phyloP scores from a whole-genome alignment of 306 rosid genomes.

The Echinosophora koreensis region DNA sequence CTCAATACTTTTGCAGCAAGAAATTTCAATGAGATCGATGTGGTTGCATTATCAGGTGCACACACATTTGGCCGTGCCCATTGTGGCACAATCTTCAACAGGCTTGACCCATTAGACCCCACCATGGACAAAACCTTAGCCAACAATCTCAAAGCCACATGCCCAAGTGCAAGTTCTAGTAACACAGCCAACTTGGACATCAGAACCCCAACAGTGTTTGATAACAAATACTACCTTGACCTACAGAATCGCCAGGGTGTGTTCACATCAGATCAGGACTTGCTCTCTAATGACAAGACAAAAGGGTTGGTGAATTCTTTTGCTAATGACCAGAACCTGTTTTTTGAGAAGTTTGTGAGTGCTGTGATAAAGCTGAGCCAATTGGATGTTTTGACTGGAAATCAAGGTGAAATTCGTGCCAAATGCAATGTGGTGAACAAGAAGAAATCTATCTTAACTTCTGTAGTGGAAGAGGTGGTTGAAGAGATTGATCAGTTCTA shows the following conservation, averaged over 20 bases:
- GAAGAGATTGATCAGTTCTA: background rate
- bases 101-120: constrained; percentile 49
- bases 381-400: constrained; percentile 54
- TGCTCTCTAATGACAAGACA: constrained; percentile 40
- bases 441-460: constrained; percentile 5
- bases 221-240: constrained; percentile 57
- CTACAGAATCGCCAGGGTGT: constrained; percentile 59
- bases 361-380: constrained; percentile 59
- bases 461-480: constrained; percentile 41
- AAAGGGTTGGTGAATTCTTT: constrained; percentile 49
- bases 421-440: constrained; percentile 51
- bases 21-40: constrained; percentile 51
- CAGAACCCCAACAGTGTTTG: constrained; percentile 52
- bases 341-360: constrained; percentile 51
- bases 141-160: constrained; percentile 28
- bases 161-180: constrained; percentile 3
- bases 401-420: constrained; percentile 55
- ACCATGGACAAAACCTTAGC: constrained; percentile 53
- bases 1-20: constrained; percentile 36
- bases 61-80: constrained; percentile 62
- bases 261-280: constrained; percentile 61
- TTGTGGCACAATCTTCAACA: constrained; percentile 45
- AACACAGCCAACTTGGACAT: constrained; percentile 50
- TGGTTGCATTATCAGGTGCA: constrained; percentile 63
- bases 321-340: constrained; percentile 48